Evolutionary conservation across 306 rosid genomes (phyloP).

Genomic region (Pyrus pyrifolia): DNA sequence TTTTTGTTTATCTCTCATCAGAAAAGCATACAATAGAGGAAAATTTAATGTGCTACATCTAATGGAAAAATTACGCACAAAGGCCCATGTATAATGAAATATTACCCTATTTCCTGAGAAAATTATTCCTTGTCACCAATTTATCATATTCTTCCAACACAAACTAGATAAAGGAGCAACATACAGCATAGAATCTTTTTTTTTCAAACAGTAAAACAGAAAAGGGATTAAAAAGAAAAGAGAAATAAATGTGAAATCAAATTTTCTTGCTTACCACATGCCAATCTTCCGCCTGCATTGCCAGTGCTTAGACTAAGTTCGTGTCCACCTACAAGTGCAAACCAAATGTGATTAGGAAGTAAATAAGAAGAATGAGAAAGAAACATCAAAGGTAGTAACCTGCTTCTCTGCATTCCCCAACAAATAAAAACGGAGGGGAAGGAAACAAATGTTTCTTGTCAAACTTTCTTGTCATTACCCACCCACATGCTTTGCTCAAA

Average conservation of each 20-base stretch:
- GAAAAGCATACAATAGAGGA: background rate
- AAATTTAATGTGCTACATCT: background rate
- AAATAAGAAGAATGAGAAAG: conserved; percentile 2
- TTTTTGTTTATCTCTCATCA: background rate
- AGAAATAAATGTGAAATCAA: background rate
- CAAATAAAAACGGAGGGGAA: background rate
- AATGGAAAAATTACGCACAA: background rate
- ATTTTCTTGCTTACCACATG: conserved; percentile 61
- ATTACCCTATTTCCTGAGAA: background rate
- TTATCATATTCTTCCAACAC: background rate
- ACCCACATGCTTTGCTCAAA: background rate
- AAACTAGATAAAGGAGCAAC: conserved; percentile 3
- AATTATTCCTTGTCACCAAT: background rate
- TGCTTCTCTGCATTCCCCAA: background rate
- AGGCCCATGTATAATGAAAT: background rate
- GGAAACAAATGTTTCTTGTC: background rate
- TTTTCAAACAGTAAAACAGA: background rate
- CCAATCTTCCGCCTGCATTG: conserved; percentile 93
- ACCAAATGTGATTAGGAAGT: conserved; percentile 13
- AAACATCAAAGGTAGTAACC: background rate
- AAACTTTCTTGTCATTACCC: background rate
- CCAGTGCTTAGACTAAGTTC: conserved; percentile 83
- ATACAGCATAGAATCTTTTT: conserved; percentile 2
- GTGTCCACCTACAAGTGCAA: conserved; percentile 64
- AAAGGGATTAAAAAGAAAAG: conserved; percentile 1